Evolutionary conservation across 331 rosid genomes (phyloP).

Genomic region (Pyracantha coccinea): DNA sequence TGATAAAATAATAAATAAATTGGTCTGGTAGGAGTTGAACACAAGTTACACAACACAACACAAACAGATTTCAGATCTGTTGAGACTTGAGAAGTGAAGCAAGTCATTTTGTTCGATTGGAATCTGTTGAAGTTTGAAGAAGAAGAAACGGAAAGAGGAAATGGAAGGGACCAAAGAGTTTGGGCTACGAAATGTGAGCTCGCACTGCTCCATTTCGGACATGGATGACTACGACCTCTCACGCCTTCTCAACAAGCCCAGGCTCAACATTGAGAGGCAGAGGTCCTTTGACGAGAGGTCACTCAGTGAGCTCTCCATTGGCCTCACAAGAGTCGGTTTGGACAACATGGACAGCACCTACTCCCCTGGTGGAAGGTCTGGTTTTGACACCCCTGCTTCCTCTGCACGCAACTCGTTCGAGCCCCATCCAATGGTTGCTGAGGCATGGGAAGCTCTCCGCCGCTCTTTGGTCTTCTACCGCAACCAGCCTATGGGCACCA

Average conservation of each 20-base stretch:
- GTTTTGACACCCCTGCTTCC: constrained; percentile 83
- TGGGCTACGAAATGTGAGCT: constrained; percentile 69
- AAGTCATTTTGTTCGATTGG: neutral
- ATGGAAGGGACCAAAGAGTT: constrained; percentile 54
- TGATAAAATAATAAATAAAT: neutral
- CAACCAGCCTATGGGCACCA: constrained; percentile 86
- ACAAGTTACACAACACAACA: neutral
- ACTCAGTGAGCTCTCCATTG: constrained; percentile 74
- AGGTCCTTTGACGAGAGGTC: constrained; percentile 96
- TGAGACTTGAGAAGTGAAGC: neutral
- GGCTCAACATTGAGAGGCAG: constrained; percentile 85
- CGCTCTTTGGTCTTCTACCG: constrained; percentile 73
- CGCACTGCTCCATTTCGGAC: constrained; percentile 81
- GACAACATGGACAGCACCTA: constrained; percentile 59
- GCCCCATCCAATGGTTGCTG: constrained; percentile 97
- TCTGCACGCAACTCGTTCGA: constrained; percentile 88
- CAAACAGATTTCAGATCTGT: neutral
- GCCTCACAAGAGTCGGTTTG: constrained; percentile 53
- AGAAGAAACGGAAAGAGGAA: neutral
- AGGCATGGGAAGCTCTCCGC: constrained; percentile 95
- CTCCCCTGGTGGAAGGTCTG: constrained; percentile 90
- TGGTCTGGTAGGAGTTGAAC: neutral
- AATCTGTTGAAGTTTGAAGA: neutral
- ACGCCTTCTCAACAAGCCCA: constrained; percentile 71
- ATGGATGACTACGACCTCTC: constrained; percentile 84